A percentile compares a stretch with the other conserved stretches of the same genome.
These are phyloP conservation scores for Aspergillus tamarii DNA, from an alignment of 2,329 filamentous ascomycete species.

Conservation along the genomic window DNA sequence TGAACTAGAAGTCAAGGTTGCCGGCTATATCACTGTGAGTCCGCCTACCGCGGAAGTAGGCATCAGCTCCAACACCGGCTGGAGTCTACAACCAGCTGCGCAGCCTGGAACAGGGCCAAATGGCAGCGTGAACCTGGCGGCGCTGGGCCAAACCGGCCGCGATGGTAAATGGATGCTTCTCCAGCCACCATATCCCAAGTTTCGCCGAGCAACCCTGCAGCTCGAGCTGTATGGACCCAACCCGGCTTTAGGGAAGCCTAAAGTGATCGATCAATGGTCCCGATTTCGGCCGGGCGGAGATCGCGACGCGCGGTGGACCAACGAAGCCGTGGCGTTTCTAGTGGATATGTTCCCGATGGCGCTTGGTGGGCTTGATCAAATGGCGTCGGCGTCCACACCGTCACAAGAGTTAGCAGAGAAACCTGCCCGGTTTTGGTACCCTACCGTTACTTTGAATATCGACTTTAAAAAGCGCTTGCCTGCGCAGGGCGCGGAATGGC, in stretches of 20 bases:
- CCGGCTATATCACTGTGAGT: conserved; percentile 67
- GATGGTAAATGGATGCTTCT: conserved; percentile 33
- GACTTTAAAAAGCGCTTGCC: conserved; percentile 77
- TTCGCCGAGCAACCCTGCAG: conserved; percentile 54
- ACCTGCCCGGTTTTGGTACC: conserved; percentile 67
- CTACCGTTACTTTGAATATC: conserved; percentile 73
- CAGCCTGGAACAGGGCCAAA: conserved; percentile 41
- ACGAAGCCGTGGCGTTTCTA: conserved; percentile 66
- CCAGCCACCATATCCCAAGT: conserved; percentile 35
- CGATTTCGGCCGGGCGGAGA: conserved; percentile 58
- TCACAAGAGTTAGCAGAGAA: conserved; percentile 26
- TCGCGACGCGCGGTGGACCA: conserved; percentile 59
- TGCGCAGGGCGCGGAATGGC: conserved; percentile 69
- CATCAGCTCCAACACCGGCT: conserved; percentile 58
- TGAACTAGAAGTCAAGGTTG: conserved; percentile 59
- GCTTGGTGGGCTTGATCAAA: conserved; percentile 54
- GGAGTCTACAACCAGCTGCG: conserved; percentile 53
- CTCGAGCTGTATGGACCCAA: conserved; percentile 52
- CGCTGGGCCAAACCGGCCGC: conserved; percentile 24
- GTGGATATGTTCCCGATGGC: conserved; percentile 71
- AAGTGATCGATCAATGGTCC: conserved; percentile 67
- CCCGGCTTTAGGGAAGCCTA: conserved; percentile 24
- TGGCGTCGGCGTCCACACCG: conserved; percentile 36
- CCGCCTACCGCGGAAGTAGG: conserved; percentile 65
- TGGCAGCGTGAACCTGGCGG: conserved; percentile 27